Conservation (phyloP, 371 early-diverging fungal genomes). For the Mortierella sp. region DNA sequence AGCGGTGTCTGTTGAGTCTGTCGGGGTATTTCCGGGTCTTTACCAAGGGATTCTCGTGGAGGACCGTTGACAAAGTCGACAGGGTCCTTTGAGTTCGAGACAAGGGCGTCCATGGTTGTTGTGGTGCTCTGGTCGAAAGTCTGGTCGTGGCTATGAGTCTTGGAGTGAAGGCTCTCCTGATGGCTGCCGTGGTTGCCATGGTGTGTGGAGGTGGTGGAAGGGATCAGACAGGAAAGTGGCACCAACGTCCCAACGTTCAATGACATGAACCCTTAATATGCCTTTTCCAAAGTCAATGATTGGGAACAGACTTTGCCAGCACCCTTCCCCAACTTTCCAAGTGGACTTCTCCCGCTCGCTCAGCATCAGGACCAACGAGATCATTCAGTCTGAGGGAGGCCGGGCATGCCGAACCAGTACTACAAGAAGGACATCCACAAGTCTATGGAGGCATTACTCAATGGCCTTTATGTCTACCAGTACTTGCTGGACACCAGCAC, state of each 20-base stretch:
- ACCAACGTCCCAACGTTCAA: not conserved
- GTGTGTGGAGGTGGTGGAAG: not conserved
- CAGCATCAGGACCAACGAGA: not conserved
- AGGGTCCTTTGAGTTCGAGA: constrained; percentile 18
- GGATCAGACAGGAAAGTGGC: not conserved
- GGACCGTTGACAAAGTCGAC: constrained; percentile 51
- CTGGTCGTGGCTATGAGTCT: not conserved
- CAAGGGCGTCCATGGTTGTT: not conserved
- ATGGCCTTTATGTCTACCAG: constrained; percentile 45
- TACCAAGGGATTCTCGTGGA: constrained; percentile 73
- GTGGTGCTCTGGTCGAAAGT: constrained; percentile 1
- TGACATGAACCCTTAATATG: no score
- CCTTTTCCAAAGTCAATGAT: no score
- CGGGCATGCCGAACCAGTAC: constrained; percentile 25
- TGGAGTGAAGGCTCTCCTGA: constrained; percentile 13
- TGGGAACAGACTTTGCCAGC: no score
- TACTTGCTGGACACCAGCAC: constrained; percentile 50
- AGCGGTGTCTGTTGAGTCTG: not conserved
- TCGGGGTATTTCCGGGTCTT: not conserved
- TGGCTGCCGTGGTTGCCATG: constrained; percentile 19
- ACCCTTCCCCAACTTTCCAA: no score
- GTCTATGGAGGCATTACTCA: constrained; percentile 41
- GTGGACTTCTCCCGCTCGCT: no score
- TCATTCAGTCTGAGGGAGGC: not conserved
- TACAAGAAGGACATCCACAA: constrained; percentile 46